phyloP scores from a whole-genome alignment of 2,329 filamentous ascomycete species.

The Coniella lustricola region DNA sequence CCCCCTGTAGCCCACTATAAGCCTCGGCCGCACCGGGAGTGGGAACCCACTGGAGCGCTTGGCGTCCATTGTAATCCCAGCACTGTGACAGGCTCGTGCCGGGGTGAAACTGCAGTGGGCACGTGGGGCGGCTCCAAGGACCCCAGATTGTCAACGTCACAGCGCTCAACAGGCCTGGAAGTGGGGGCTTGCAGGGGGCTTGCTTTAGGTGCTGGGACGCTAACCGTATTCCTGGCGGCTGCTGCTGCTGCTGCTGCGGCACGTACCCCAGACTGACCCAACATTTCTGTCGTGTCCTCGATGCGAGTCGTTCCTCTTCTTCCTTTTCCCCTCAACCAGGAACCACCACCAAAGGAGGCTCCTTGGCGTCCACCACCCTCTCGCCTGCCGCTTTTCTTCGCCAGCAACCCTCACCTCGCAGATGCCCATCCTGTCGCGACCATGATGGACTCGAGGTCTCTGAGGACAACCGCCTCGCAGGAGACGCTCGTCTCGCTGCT shows the following conservation, averaged over 20 bases:
- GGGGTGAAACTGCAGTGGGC: conserved; percentile 4
- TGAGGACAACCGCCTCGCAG: conserved; percentile 36
- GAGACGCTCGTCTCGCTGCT: conserved; percentile 60
- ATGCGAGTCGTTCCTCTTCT: no score
- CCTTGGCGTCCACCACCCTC: conserved; percentile 17
- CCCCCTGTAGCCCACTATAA: no score
- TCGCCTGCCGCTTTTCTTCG: no score
- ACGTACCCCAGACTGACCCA: background rate
- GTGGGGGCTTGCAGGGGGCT: background rate
- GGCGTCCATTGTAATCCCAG: background rate
- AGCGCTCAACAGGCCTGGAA: background rate
- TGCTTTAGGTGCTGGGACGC: background rate
- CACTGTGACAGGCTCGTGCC: conserved; percentile 6
- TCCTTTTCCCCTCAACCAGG: background rate
- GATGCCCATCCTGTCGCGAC: background rate
- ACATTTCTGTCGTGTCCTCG: background rate
- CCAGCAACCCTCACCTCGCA: no score
- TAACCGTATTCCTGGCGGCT: no score
- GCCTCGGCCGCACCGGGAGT: no score
- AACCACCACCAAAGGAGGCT: background rate
- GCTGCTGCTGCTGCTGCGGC: no score
- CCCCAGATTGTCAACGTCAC: conserved; percentile 11
- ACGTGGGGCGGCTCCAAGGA: background rate
- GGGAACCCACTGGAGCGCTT: no score
- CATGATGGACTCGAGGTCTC: conserved; percentile 29